A percentile compares a stretch with the other conserved stretches of the same genome.
These are phyloP conservation scores for Chamaenerion angustifolium DNA, from an alignment of 345 rosid species.

Conservation along the genomic window DNA sequence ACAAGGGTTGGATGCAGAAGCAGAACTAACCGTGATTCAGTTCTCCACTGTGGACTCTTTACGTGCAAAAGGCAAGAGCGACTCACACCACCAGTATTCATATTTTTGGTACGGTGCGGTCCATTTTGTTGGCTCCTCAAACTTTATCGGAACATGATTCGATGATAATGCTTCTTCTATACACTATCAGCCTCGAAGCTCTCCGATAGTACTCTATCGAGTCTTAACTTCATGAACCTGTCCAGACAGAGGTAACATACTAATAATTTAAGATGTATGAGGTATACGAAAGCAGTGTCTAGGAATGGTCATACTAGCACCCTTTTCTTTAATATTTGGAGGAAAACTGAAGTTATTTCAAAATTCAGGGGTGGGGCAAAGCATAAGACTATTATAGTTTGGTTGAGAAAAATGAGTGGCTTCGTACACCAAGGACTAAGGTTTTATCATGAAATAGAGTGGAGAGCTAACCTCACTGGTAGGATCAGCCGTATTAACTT, in stretches of 20 bases:
- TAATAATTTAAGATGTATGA: no score
- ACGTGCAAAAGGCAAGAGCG: slow-evolving; percentile 49
- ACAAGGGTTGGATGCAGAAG: no score
- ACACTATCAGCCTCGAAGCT: slow-evolving; percentile 50
- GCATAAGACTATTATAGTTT: no score
- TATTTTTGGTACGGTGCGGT: slow-evolving; percentile 89
- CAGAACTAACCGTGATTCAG: no score
- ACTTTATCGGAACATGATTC: slow-evolving; percentile 48
- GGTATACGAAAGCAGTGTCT: no score
- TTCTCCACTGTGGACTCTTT: slow-evolving; percentile 40
- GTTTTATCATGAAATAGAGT: not conserved
- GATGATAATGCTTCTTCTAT: slow-evolving; percentile 79
- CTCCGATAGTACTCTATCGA: slow-evolving; percentile 81
- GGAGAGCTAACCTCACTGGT: slow-evolving; percentile 15
- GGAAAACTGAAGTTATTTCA: no score
- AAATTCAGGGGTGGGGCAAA: no score
- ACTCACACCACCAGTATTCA: slow-evolving; percentile 87
- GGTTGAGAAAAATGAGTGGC: no score
- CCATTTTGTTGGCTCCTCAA: slow-evolving; percentile 79
- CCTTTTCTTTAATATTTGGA: no score
- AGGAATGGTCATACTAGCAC: not conserved
- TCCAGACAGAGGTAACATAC: not conserved
- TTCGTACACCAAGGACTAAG: no score
- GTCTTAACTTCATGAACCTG: slow-evolving; percentile 94
- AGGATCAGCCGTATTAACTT: slow-evolving; percentile 17